Evolutionary conservation across 768 basidiomycete species (phyloP), one percentile per base, ranked within the genome.

Genomic region (Suillus ampliporus): DNA sequence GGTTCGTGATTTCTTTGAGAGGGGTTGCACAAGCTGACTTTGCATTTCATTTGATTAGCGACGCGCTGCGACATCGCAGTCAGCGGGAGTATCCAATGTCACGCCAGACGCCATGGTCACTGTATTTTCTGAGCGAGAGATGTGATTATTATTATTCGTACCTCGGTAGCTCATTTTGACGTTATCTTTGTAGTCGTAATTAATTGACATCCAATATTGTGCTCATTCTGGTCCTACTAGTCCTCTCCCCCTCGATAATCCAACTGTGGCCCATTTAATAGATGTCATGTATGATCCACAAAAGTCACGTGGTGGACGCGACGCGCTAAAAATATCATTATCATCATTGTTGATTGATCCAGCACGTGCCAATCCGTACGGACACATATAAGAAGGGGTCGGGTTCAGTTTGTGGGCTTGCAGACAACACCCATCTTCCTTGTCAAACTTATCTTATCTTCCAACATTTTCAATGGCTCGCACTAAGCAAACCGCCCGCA

Each of bases 401-500:
- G 7, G 3, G 28, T 48, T 44, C 14, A 13, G 44, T 15, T 34
- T 14, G 10, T 46, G 14, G 31, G n/a, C 35, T 62, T 60, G 43
- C 28, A 4, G 9, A 44, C 35, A 31, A 47, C 61, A 19, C n/a
- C 34, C 35, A 54, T 37, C 59, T 37, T 3, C 51, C 19, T 17
- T 23, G 4, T 23, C 53, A 82, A 23, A 44, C 28, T 40, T 51
- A 28, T 15, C 3, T 60, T 37, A 61, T 2, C 19, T 52, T 58
- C 8, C 57, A 53, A 41, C 38, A 19, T 44, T 57, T 48, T 21
- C 76, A 83, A 89, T 88, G 87, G 87, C 87, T 65, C 88, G 88
- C 64, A 89, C 87, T 54, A 89, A 89, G 82, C 91, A 92, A 81
- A 92, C 90, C 65, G 91, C 89, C 64, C 88, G 89, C 81, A 91